A percentile compares a stretch with the other conserved stretches of the same genome.
Conservation (phyloP, 176 grass and related monocot species). For the Eleusine indica region DNA sequence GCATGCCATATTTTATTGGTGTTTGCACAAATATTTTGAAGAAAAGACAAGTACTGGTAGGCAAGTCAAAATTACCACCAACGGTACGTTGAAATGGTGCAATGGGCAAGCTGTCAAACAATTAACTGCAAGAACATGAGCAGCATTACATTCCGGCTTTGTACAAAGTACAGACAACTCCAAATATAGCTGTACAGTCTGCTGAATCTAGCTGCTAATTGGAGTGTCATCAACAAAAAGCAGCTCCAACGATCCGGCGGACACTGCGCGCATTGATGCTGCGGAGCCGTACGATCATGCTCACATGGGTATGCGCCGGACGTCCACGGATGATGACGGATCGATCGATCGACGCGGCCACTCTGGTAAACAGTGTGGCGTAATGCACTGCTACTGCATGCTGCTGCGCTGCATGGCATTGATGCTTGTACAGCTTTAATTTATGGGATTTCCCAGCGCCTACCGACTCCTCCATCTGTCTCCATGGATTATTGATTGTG, state of each 20-base stretch:
- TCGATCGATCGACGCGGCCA: not conserved
- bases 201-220: not conserved
- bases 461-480: not conserved
- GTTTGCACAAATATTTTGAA: too few relatives aligned
- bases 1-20: too few relatives aligned
- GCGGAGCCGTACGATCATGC: not conserved
- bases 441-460: not conserved
- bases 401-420: not conserved
- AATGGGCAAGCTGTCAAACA: not conserved
- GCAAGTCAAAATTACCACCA: too few relatives aligned
- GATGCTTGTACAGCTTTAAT: not conserved
- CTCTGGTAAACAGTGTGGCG: not conserved
- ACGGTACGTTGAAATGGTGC: too few relatives aligned
- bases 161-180: too few relatives aligned
- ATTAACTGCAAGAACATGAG: not conserved
- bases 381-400: not conserved
- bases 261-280: not conserved
- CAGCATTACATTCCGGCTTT: too few relatives aligned
- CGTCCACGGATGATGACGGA: not conserved
- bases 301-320: not conserved
- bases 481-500: constrained; percentile 1
- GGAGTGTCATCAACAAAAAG: not conserved
- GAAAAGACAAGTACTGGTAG: too few relatives aligned
- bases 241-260: not conserved
- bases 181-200: not conserved